Evolutionary conservation across 2,329 filamentous ascomycete species (phyloP), one percentile per base, ranked within the genome.

Genomic region (Aureobasidium sp.): DNA sequence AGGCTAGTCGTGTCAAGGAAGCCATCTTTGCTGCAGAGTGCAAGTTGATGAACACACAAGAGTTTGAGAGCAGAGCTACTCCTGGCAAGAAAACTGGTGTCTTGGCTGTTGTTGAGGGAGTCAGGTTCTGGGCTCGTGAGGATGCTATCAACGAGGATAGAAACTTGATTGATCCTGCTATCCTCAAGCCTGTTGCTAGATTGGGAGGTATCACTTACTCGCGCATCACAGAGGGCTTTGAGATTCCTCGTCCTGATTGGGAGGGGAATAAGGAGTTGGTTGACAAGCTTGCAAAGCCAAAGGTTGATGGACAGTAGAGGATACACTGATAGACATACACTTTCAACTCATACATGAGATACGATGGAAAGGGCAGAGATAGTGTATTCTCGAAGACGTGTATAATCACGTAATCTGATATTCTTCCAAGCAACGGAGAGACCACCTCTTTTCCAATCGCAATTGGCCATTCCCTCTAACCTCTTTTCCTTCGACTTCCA

Each of bases 171-270:
- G 89, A 95, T 73, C 84, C 90, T 11, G 81, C 77, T 57, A 80
- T 95, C 9, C 75, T 97, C 61, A 84, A 84, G 64, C 91, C 93
- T 0, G 81, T 96, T 16, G 85, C 84, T 65, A 83, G 93, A 41
- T 69, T 97, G 29, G 93, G 93, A 30, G 93, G 93, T 1, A 95
- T 97, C 68, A 88, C 88, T 0, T 97, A 96, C 72, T 88, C 82
- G 0, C 81, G 91, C 47, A 78, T 82, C 0, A 85, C 82, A 0
- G 85, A 92, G 65, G 87, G 78, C 0, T 76, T 90, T 30, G 91
- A 96, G 78, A 74, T 96, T 29, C 83, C 81, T 6, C 78, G 88
- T 44, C 85, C 79, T 5, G 74, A 78, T 21, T 81, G 75, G 67
- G 72, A 75, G 7, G 75, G 79, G 14, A 75, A 80, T 49, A 76